These are phyloP conservation scores for Rutstroemia sydowiana DNA, from an alignment of 2,329 filamentous ascomycete species.

Conservation along the genomic window DNA sequence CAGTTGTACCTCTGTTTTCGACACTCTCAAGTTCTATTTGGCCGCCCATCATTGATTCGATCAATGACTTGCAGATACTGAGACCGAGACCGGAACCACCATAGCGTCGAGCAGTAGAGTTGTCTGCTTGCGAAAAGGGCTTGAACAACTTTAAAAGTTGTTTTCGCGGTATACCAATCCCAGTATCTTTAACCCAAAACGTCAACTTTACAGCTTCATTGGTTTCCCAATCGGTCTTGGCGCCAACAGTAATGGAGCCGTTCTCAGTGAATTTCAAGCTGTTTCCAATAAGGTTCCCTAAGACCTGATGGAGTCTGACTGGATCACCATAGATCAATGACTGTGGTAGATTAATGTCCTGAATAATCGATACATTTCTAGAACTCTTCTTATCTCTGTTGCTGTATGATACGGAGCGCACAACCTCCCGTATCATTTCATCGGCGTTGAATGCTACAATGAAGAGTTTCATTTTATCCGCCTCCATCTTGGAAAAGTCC, in stretches of 20 bases:
- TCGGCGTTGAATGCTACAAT: slow-evolving; percentile 61
- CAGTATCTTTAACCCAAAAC: slow-evolving; percentile 83
- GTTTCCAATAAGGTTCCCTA: slow-evolving; percentile 83
- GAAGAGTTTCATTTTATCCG: slow-evolving; percentile 77
- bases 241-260: slow-evolving; percentile 77
- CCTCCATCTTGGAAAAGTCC: slow-evolving; percentile 91
- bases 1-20: slow-evolving; percentile 62
- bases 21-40: slow-evolving; percentile 74
- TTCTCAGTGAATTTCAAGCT: slow-evolving; percentile 89
- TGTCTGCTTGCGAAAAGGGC: slow-evolving; percentile 88
- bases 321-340: slow-evolving; percentile 65
- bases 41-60: slow-evolving; percentile 86
- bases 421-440: slow-evolving; percentile 59
- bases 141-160: slow-evolving; percentile 81
- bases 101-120: slow-evolving; percentile 82
- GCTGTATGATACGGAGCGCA: slow-evolving; percentile 59
- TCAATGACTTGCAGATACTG: slow-evolving; percentile 90
- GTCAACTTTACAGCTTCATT: slow-evolving; percentile 65
- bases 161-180: slow-evolving; percentile 81
- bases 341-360: slow-evolving; percentile 61
- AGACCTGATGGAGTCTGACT: slow-evolving; percentile 58
- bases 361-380: slow-evolving; percentile 55
- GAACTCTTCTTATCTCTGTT: slow-evolving; percentile 56
- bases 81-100: slow-evolving; percentile 86
- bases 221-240: slow-evolving; percentile 64